Percentiles rank a stretch among this genome's conserved stretches.
These are phyloP conservation scores for Venturiaceae sp. DNA, from an alignment of 2,329 filamentous ascomycete species.

Conservation along the genomic window DNA sequence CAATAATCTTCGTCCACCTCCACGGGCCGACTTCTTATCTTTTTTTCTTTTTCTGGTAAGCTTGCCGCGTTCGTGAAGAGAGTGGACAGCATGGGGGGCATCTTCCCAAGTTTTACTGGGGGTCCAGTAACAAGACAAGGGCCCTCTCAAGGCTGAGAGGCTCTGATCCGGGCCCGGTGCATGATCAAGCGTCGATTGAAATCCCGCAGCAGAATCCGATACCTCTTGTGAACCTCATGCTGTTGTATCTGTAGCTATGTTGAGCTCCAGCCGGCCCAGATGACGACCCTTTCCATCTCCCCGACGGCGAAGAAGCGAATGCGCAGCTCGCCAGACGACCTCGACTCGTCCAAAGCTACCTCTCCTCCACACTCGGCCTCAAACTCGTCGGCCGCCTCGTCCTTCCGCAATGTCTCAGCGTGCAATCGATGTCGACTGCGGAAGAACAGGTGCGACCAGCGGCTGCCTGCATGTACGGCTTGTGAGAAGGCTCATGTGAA, in stretches of 20 bases:
- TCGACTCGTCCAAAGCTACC: background rate
- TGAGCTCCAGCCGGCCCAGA: background rate
- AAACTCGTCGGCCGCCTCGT: constrained; percentile 17
- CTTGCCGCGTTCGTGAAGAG: too few relatives aligned
- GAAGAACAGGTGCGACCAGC: constrained; percentile 94
- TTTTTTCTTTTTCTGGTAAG: background rate
- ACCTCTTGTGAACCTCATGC: background rate
- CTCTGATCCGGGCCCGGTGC: background rate
- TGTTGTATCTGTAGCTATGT: background rate
- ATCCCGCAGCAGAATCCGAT: background rate
- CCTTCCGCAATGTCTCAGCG: constrained; percentile 60
- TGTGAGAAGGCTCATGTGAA: constrained; percentile 88
- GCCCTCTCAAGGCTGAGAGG: background rate
- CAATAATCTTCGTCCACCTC: too few relatives aligned
- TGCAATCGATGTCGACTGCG: constrained; percentile 87
- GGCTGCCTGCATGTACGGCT: constrained; percentile 78
- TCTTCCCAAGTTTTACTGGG: background rate
- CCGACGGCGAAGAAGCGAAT: background rate
- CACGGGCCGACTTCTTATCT: too few relatives aligned
- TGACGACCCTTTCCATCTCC: background rate
- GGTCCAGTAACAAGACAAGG: background rate
- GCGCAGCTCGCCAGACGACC: background rate
- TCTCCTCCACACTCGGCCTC: background rate
- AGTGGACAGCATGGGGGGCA: background rate
- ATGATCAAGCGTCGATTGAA: background rate